Evolutionary conservation across 2,329 filamentous ascomycete species (phyloP), one percentile per base, ranked within the genome.

Genomic region (Aspergillus costaricaensis): DNA sequence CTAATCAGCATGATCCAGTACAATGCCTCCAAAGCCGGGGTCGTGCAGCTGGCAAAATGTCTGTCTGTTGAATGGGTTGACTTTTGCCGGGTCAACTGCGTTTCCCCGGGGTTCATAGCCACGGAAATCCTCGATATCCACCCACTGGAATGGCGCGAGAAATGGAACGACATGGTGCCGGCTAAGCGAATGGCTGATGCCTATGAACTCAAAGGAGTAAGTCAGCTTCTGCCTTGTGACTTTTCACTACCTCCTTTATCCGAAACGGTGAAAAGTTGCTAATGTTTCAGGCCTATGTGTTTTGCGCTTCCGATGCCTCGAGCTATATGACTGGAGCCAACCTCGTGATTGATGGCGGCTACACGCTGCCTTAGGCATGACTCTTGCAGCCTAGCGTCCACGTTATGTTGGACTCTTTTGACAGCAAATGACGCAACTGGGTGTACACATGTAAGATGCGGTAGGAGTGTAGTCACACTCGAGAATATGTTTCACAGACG

Each of bases 311-410:
- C 12, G 78, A 81, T 70, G 79, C 80, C 1, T 81, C 77, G 50
- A 79, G 76, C 50, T 82, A 82, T 59, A 81, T 81, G 74, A 82
- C 80, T 10, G 81, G 80, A 32, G 74, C 80, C 2, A 76, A 82
- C 55, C 65, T 82, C 14, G 68, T 82, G 25, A 77, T 82, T 58
- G 81, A 82, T 58, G 80, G 80, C 25, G 79, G 80, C 3, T 82
- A 82, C 59, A 80, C 77, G 7, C 55, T 74, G 9, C 72, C 70
- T 27, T 74, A 51, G 10, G 19, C 12, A 23, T 15, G 5, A 14
- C 9, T 23, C 32, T 14, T 14, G 17, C 39, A 17, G 15, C 39
- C 14, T 23, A 44, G 19, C 41, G 19, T 44, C 41, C n/a, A 36
- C 5, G 41, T 2, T 23, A 7, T 44, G 41, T 7, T 23, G 41